Evolutionary conservation across 129 eudicot genomes (phyloP), one percentile per base, ranked within the genome.

Genomic region (Tanacetum coccineum): DNA sequence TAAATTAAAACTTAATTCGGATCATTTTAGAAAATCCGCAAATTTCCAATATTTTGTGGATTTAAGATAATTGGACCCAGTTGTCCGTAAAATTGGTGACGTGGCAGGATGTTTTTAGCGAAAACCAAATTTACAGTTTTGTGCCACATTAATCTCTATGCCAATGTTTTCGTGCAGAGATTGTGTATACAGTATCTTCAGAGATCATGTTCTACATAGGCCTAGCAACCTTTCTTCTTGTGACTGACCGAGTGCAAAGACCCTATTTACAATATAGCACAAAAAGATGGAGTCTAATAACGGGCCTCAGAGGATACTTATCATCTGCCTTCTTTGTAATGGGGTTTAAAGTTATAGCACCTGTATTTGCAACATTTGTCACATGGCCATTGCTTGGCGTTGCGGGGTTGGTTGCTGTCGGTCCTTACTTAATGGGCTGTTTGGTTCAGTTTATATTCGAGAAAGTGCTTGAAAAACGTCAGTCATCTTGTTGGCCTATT

Each of bases 201-300:
- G 95, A 87, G 68, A 52, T 76, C 48, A 76, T 83, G 67, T 87
- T 91, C 68, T 85, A 91, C 61, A 68, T 71, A 66, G 95, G 95
- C 9, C 64, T 87, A 48, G 86, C 90, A 13, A 68, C 69, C 5
- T 91, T 80, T 76, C 82, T 85, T 13, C 40, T 69, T 7, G 80
- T 85, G 22, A 85, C 96, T 8, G 96, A 91, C 50, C 67, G 36
- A 1, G 84, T 82, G 36, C 97, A 91, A 67, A 83, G 75, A 75
- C 97, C 96, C 28, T 91, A 87, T 68, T 74, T 85, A 49, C 79
- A 91, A 76, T 91, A 76, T 56, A 91, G 95, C 78, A 30, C 88
- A 70, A 87, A 87, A 80, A 68, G 88, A 73, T 91, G 96, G 97
- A 78, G 96, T 64, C 81, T 91, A 9, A 91, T 91, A 64, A 87